Evolutionary conservation across 805 yeast species (phyloP).

Genomic region (Ogataea minuta): DNA sequence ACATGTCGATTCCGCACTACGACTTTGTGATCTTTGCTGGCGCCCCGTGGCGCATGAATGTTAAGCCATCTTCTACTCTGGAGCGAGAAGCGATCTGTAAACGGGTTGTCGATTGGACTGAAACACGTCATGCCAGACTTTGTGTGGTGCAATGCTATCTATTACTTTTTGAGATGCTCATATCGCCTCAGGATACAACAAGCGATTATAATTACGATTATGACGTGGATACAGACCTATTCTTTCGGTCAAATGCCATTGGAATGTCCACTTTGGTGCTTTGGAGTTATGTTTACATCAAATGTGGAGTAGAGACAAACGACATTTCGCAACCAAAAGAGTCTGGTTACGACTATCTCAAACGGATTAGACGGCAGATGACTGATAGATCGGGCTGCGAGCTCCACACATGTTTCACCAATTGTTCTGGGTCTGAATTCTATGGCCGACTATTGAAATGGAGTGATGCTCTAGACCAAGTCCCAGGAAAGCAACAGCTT

Average conservation of each 20-base stretch:
- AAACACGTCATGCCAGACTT: slow-evolving; percentile 45
- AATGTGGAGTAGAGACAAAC: slow-evolving; percentile 45
- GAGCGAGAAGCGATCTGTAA: slow-evolving; percentile 45
- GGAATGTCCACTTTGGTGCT: slow-evolving; percentile 43
- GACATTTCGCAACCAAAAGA: slow-evolving; percentile 36
- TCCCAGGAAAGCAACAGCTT: slow-evolving; percentile 46
- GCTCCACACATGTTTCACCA: slow-evolving; percentile 34
- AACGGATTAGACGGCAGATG: slow-evolving; percentile 46
- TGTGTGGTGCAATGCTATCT: slow-evolving; percentile 61
- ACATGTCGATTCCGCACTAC: slow-evolving; percentile 69
- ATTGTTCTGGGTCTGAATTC: slow-evolving; percentile 35
- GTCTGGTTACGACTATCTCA: slow-evolving; percentile 48
- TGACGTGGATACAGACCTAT: slow-evolving; percentile 51
- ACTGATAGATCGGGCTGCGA: slow-evolving; percentile 33
- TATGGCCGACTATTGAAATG: slow-evolving; percentile 42
- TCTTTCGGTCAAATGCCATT: slow-evolving; percentile 42
- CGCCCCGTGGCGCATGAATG: slow-evolving; percentile 77
- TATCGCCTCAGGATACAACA: slow-evolving; percentile 48
- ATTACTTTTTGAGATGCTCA: slow-evolving; percentile 59
- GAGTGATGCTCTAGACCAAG: slow-evolving; percentile 39
- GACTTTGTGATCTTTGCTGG: slow-evolving; percentile 81
- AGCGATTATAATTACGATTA: slow-evolving; percentile 44
- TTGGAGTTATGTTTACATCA: slow-evolving; percentile 51
- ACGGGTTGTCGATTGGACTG: slow-evolving; percentile 54
- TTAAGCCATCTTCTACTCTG: slow-evolving; percentile 50